phyloP scores from a whole-genome alignment of 805 yeast species.

The Saccharomycopsis javanensis region DNA sequence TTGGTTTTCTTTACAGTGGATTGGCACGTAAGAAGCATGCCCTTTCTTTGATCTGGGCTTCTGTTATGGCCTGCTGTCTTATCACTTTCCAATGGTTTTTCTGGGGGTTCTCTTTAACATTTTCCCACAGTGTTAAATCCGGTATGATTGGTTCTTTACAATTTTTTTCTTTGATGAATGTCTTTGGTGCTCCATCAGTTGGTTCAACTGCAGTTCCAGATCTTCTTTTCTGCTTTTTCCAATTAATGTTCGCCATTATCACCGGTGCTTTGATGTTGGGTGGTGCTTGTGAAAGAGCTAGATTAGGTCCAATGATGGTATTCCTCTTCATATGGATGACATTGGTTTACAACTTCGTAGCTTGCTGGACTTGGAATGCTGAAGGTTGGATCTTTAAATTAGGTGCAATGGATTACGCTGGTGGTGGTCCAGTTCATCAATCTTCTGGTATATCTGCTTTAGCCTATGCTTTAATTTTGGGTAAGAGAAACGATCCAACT shows the following conservation, averaged over 20 bases:
- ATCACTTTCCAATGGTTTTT: constrained; percentile 94
- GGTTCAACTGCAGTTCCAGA: constrained; percentile 68
- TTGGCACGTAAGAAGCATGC: constrained; percentile 92
- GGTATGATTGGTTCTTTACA: constrained; percentile 72
- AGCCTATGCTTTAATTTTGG: constrained; percentile 84
- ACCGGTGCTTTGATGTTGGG: constrained; percentile 94
- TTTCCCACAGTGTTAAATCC: constrained; percentile 55
- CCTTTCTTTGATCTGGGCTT: constrained; percentile 88
- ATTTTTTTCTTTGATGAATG: constrained; percentile 72
- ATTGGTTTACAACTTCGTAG: constrained; percentile 90
- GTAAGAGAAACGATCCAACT: constrained; percentile 84
- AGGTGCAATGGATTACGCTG: constrained; percentile 93
- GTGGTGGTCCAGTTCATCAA: constrained; percentile 98
- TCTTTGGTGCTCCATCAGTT: constrained; percentile 70
- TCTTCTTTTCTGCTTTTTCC: constrained; percentile 80
- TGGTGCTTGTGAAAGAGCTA: constrained; percentile 96
- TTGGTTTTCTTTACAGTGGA: constrained; percentile 89
- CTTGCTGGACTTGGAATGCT: constrained; percentile 96
- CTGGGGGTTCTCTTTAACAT: constrained; percentile 93
- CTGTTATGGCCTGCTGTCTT: constrained; percentile 77
- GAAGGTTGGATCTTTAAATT: constrained; percentile 79
- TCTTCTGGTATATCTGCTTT: constrained; percentile 91
- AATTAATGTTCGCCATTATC: constrained; percentile 92
- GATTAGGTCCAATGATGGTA: constrained; percentile 93
- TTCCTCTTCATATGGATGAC: constrained; percentile 92